These are phyloP conservation scores for Erodium chrysanthum DNA, from an alignment of 441 rosid genomes.

Conservation along the genomic window DNA sequence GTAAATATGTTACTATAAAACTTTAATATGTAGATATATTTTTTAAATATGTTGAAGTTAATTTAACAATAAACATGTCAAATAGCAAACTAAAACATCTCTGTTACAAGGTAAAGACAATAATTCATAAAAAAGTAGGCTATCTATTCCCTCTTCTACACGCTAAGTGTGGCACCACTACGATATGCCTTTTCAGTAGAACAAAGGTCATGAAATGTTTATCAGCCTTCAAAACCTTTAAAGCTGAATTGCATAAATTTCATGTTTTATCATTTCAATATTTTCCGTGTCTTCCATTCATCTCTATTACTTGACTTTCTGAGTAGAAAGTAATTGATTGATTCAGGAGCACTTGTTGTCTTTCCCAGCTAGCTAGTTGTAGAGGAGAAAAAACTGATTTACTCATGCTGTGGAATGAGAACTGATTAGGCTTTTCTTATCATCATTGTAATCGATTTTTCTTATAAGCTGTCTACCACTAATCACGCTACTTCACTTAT, in stretches of 20 bases:
- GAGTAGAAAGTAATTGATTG: not conserved
- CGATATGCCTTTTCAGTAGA: too few relatives aligned
- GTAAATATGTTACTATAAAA: too few relatives aligned
- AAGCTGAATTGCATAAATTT: too few relatives aligned
- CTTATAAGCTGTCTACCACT: not conserved
- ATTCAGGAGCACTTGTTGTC: not conserved
- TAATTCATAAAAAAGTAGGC: too few relatives aligned
- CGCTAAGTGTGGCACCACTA: too few relatives aligned
- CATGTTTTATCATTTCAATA: not conserved
- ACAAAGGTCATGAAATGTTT: not conserved
- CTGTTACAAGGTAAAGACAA: too few relatives aligned
- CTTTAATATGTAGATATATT: too few relatives aligned
- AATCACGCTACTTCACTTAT: not conserved
- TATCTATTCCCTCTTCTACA: too few relatives aligned
- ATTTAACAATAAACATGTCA: too few relatives aligned
- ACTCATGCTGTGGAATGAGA: not conserved
- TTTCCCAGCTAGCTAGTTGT: not conserved
- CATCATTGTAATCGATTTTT: slow-evolving; percentile 6
- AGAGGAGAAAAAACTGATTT: slow-evolving; percentile 5
- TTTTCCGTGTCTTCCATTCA: not conserved
- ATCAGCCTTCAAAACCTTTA: not conserved
- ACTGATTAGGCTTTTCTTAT: not conserved
- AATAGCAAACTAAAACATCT: too few relatives aligned
- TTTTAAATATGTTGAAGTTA: too few relatives aligned
- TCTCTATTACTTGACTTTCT: not conserved